Evolutionary conservation across 345 rosid species (phyloP).

Genomic region (Moringa oleifera): DNA sequence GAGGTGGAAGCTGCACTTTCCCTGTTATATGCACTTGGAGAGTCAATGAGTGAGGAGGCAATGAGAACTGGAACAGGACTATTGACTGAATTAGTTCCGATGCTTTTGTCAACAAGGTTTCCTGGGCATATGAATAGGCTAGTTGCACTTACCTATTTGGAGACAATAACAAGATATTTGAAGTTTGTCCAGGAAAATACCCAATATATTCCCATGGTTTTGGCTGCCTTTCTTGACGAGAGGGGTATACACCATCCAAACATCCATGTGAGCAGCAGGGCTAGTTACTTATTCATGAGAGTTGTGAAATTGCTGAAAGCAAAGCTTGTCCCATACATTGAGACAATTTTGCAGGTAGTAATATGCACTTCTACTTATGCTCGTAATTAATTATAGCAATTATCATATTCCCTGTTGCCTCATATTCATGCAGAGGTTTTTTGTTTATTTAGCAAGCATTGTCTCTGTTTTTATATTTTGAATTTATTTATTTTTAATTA

Average conservation of each 20-base stretch:
- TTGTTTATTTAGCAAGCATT: constrained; percentile 3
- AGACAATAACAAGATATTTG: constrained; percentile 71
- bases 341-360: constrained; percentile 76
- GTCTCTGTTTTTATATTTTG: constrained; percentile 9
- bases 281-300: constrained; percentile 88
- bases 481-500: constrained; percentile 5
- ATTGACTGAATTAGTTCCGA: constrained; percentile 63
- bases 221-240: constrained; percentile 86
- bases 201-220: constrained; percentile 58
- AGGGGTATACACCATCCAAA: constrained; percentile 94
- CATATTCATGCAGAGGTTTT: background rate
- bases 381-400: too few relatives aligned
- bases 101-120: constrained; percentile 68
- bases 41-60: constrained; percentile 73
- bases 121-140: constrained; percentile 85
- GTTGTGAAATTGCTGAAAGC: constrained; percentile 76
- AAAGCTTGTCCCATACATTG: constrained; percentile 85
- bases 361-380: background rate
- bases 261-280: constrained; percentile 73
- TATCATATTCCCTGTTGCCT: background rate
- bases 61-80: constrained; percentile 61
- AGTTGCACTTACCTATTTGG: constrained; percentile 84
- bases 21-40: constrained; percentile 84
- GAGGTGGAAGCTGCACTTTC: constrained; percentile 96
- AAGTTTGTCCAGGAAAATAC: constrained; percentile 78